These are phyloP conservation scores for Dictyostelium citrinum DNA, from an alignment of 78 protist genomes.

Conservation along the genomic window DNA sequence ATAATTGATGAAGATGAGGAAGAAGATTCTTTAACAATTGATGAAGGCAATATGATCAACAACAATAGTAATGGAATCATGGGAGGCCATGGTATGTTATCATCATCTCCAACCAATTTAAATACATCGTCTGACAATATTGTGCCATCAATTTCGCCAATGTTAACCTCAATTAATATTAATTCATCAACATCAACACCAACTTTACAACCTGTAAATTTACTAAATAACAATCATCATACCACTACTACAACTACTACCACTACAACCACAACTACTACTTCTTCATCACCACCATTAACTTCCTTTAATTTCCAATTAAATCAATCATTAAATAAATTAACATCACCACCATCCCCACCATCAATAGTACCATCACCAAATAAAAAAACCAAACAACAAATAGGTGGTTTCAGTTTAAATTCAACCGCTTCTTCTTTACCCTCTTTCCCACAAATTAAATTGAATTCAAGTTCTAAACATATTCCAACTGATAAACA, in stretches of 20 bases:
- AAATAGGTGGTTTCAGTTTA: background rate
- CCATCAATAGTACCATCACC: conserved; percentile 21
- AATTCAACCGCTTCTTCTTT: background rate
- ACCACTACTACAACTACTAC: background rate
- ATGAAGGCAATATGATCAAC: background rate
- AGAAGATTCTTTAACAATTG: conserved; percentile 29
- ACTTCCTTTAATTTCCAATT: background rate
- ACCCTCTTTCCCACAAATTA: conserved; percentile 20
- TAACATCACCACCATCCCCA: background rate
- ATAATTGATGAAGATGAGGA: conserved; percentile 36
- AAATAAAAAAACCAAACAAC: conserved; percentile 8
- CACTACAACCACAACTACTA: background rate
- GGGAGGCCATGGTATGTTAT: background rate
- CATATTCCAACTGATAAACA: conserved; percentile 40
- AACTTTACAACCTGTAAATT: background rate
- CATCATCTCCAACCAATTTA: background rate
- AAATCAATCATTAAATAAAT: background rate
- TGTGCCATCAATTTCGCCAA: conserved; percentile 64
- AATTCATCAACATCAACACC: background rate
- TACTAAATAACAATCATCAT: background rate
- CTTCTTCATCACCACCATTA: background rate
- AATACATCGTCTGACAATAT: conserved; percentile 37
- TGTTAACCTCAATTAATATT: background rate
- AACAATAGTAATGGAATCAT: background rate
- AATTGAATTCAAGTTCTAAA: conserved; percentile 42